Conservation (phyloP, 1,284 basidiomycete species). For the Trichosporon sp. region DNA sequence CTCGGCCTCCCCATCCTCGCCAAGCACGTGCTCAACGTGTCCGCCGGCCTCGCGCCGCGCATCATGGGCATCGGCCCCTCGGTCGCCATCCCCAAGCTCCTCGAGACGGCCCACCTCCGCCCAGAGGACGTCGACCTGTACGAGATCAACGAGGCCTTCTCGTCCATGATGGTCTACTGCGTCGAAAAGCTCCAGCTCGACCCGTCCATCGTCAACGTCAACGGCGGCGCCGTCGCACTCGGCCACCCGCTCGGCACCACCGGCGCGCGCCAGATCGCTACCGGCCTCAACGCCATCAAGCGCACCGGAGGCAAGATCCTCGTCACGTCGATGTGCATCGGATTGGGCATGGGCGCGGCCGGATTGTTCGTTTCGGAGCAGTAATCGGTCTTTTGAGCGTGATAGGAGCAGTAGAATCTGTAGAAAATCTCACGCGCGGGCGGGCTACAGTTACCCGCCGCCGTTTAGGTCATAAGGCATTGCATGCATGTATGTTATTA, state of each 20-base stretch:
- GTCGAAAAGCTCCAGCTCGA: conserved; percentile 64
- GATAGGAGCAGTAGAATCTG: too few relatives aligned
- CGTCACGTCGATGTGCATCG: conserved; percentile 93
- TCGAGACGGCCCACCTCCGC: conserved; percentile 62
- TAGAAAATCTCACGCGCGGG: too few relatives aligned
- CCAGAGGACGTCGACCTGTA: conserved; percentile 76
- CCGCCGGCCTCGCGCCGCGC: conserved; percentile 73
- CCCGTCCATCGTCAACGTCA: conserved; percentile 76
- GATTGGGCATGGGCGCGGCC: conserved; percentile 70
- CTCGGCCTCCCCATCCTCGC: conserved; percentile 85
- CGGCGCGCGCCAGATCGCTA: conserved; percentile 79
- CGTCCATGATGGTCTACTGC: conserved; percentile 73
- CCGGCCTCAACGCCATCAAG: conserved; percentile 74
- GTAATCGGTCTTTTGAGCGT: too few relatives aligned
- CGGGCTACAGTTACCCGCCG: too few relatives aligned
- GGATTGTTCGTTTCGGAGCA: too few relatives aligned
- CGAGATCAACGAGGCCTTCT: conserved; percentile 81
- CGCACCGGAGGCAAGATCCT: conserved; percentile 77
- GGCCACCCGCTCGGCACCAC: conserved; percentile 69
- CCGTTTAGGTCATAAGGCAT: too few relatives aligned
- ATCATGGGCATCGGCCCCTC: conserved; percentile 89
- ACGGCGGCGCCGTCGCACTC: conserved; percentile 82
- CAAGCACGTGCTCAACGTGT: conserved; percentile 76
- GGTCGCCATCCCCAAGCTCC: conserved; percentile 68
- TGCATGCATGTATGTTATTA: too few relatives aligned